Conservation (phyloP, 2,329 filamentous ascomycete genomes). For the Blumeria hordei region DNA sequence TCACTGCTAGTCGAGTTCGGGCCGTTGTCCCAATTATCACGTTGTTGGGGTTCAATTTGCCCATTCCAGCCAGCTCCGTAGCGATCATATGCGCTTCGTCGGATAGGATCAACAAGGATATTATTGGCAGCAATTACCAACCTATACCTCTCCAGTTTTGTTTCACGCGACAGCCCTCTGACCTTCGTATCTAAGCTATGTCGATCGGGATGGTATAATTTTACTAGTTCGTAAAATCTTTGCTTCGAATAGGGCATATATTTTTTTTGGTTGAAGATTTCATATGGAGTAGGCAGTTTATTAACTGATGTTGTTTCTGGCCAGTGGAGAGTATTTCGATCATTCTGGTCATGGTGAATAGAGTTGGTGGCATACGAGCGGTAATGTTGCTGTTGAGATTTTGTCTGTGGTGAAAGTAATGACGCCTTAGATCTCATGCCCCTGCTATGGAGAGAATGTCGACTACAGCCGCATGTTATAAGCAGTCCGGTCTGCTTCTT, state of each 20-base stretch:
- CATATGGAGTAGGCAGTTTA: conserved; percentile 46
- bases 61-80: conserved; percentile 61
- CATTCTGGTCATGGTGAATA: conserved; percentile 13
- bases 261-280: conserved; percentile 44
- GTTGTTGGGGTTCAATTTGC: conserved; percentile 13
- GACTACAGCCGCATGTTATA: conserved; percentile 15
- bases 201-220: conserved; percentile 82
- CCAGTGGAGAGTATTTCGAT: conserved; percentile 13
- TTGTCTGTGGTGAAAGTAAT: conserved; percentile 6
- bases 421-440: conserved; percentile 12
- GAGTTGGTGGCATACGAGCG: conserved; percentile 17
- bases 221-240: conserved; percentile 75
- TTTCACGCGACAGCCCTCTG: conserved; percentile 28
- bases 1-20: conserved; percentile 9
- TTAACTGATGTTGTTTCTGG: conserved; percentile 13
- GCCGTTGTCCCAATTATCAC: neutral
- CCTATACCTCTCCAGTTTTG: conserved; percentile 69
- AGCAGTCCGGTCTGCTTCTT: conserved; percentile 19
- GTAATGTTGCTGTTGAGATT: conserved; percentile 6
- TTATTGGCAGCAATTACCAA: conserved; percentile 72
- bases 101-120: conserved; percentile 60
- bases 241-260: conserved; percentile 54
- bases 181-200: conserved; percentile 17
- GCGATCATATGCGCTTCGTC: conserved; percentile 58
- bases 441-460: conserved; percentile 15